These are phyloP conservation scores for Albugo candida DNA, from an alignment of 352 stramenopile genomes.

Conservation along the genomic window DNA sequence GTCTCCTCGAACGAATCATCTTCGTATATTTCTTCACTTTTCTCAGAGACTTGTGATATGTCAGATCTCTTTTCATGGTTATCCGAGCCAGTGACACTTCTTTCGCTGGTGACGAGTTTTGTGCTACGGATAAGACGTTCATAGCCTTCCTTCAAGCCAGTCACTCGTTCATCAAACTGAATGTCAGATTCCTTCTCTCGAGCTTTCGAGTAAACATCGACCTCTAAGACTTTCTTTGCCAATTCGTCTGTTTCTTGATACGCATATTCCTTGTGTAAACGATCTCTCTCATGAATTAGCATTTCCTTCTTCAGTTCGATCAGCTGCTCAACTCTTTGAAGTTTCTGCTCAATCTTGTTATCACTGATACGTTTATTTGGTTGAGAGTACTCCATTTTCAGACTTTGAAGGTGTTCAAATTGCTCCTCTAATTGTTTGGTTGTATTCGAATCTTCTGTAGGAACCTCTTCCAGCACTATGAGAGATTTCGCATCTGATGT, in stretches of 20 bases:
- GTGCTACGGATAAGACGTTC: too few relatives aligned
- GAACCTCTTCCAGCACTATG: conserved; percentile 3
- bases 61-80: background rate
- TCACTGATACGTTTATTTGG: background rate
- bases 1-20: background rate
- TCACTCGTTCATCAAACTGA: too few relatives aligned
- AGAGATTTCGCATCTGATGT: too few relatives aligned
- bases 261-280: too few relatives aligned
- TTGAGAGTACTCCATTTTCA: background rate
- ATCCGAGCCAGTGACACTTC: background rate
- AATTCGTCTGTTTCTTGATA: too few relatives aligned
- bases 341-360: background rate
- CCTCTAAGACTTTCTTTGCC: too few relatives aligned
- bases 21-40: background rate
- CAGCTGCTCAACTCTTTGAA: background rate
- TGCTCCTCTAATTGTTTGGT: background rate
- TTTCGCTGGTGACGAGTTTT: too few relatives aligned
- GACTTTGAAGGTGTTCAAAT: background rate
- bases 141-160: too few relatives aligned
- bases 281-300: too few relatives aligned
- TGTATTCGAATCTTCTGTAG: background rate
- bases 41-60: background rate
- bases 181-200: too few relatives aligned
- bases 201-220: too few relatives aligned
- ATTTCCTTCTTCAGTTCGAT: too few relatives aligned